Conservation (phyloP, 2,329 filamentous ascomycete species). For the Massarina eburnea region DNA sequence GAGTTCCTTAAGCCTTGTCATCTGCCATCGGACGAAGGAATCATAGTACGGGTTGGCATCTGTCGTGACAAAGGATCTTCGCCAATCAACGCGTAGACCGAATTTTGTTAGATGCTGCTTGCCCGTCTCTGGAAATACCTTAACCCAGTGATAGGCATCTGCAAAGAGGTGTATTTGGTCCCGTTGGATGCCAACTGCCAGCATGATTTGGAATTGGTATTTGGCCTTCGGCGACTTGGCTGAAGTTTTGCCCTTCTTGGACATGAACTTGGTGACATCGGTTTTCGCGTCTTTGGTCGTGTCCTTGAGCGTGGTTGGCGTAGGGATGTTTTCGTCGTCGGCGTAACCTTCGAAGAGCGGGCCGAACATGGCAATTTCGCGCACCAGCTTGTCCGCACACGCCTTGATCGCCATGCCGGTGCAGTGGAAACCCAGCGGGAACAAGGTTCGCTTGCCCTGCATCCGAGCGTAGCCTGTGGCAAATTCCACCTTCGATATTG, state of each 20-base stretch:
- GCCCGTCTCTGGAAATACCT: constrained; percentile 82
- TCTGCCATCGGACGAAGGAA: constrained; percentile 94
- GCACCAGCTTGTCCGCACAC: constrained; percentile 89
- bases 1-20: constrained; percentile 85
- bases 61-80: constrained; percentile 88
- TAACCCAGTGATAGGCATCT: constrained; percentile 84
- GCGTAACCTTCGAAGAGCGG: constrained; percentile 76
- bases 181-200: constrained; percentile 80
- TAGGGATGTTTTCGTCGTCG: constrained; percentile 41
- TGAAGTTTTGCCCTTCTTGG: constrained; percentile 77
- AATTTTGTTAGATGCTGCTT: constrained; percentile 79
- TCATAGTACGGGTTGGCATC: constrained; percentile 98
- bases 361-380: constrained; percentile 88
- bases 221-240: constrained; percentile 91
- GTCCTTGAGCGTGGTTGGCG: constrained; percentile 60
- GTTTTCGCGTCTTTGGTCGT: constrained; percentile 67
- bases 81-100: constrained; percentile 88
- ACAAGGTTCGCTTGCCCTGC: constrained; percentile 83
- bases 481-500: constrained; percentile 91
- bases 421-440: constrained; percentile 92
- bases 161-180: constrained; percentile 93
- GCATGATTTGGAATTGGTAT: constrained; percentile 95
- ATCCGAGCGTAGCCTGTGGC: constrained; percentile 82
- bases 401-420: constrained; percentile 96
- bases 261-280: constrained; percentile 84